Conservation (phyloP, 805 yeast species). For the Spathaspora gorwiae region DNA sequence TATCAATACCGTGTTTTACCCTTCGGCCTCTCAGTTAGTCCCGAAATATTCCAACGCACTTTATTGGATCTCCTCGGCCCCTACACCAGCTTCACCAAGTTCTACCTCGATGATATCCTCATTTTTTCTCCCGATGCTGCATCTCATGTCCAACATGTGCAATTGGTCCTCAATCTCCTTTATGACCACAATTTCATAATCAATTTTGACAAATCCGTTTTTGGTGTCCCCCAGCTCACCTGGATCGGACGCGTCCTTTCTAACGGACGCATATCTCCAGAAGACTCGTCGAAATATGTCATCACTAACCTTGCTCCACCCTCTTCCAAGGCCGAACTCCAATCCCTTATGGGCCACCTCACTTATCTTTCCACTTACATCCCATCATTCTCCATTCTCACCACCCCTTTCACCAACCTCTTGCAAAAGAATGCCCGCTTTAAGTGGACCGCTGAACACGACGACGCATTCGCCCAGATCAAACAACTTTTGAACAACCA, state of each 20-base stretch:
- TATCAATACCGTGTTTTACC: not conserved
- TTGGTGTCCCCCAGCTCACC: not conserved
- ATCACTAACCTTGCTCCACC: not conserved
- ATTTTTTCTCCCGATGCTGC: too few species aligned
- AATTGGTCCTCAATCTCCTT: not conserved
- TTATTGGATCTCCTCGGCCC: not conserved
- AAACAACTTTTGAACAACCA: too few species aligned
- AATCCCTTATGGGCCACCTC: not conserved
- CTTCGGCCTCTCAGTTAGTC: not conserved
- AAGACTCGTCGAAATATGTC: not conserved
- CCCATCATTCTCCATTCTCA: too few species aligned
- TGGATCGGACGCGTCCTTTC: not conserved
- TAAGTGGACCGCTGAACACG: too few species aligned
- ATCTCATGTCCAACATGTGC: not conserved
- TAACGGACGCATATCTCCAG: not conserved
- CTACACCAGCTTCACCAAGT: not conserved
- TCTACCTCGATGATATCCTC: not conserved
- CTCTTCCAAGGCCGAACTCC: not conserved
- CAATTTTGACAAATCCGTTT: not conserved
- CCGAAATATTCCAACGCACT: not conserved
- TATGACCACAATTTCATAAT: not conserved
- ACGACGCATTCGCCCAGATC: too few species aligned
- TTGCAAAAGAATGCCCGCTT: too few species aligned
- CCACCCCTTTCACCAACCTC: too few species aligned
- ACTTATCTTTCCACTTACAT: too few species aligned